Conservation (phyloP, 2,329 filamentous ascomycete genomes). For the Microthyrium microscopicum region DNA sequence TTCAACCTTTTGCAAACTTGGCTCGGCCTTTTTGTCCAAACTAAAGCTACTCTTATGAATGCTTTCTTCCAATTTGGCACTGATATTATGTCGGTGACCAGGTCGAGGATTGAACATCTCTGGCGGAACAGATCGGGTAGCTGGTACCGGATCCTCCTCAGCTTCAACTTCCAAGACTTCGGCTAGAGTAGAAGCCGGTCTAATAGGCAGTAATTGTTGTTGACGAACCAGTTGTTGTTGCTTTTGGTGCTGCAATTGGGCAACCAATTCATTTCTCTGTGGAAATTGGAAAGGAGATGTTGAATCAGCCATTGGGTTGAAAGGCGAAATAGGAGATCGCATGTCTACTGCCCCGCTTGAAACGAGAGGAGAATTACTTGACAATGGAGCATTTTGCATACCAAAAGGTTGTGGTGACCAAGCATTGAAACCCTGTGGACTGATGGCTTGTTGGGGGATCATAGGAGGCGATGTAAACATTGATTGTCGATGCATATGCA, state of each 20-base stretch:
- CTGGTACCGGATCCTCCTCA: slow-evolving; percentile 28
- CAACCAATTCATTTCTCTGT: slow-evolving; percentile 22
- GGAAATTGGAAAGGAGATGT: slow-evolving; percentile 26
- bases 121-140: slow-evolving; percentile 22
- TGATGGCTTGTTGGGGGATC: slow-evolving; percentile 39
- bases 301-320: slow-evolving; percentile 24
- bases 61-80: slow-evolving; percentile 63
- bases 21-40: no score
- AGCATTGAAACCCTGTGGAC: slow-evolving; percentile 30
- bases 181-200: slow-evolving; percentile 36
- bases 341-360: slow-evolving; percentile 16
- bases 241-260: slow-evolving; percentile 38
- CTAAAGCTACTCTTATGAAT: slow-evolving; percentile 78
- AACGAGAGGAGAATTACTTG: slow-evolving; percentile 26
- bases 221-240: slow-evolving; percentile 23
- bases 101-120: slow-evolving; percentile 43
- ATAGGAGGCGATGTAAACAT: slow-evolving; percentile 53
- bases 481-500: slow-evolving; percentile 54
- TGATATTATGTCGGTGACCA: slow-evolving; percentile 54
- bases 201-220: slow-evolving; percentile 28
- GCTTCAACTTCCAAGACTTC: slow-evolving; percentile 62
- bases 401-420: slow-evolving; percentile 26
- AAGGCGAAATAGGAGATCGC: slow-evolving; percentile 46
- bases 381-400: slow-evolving; percentile 20
- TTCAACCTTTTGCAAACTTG: no score